phyloP scores from a whole-genome alignment of 1,139 yeast species.

The Suhomyces coccinellae region DNA sequence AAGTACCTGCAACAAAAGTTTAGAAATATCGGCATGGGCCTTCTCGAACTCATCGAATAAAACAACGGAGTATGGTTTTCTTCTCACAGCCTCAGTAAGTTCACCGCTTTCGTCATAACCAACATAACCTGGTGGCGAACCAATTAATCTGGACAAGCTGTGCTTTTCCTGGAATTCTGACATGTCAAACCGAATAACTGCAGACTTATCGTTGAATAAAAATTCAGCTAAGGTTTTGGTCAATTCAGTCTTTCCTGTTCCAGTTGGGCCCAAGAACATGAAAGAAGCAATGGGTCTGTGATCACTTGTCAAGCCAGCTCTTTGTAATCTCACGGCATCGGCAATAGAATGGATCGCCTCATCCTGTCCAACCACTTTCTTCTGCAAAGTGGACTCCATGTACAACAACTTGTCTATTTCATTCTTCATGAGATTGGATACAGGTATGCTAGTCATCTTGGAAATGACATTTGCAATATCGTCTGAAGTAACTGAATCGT shows the following conservation, averaged over 20 bases:
- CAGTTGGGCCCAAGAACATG: constrained; percentile 96
- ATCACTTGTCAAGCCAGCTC: constrained; percentile 94
- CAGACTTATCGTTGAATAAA: constrained; percentile 80
- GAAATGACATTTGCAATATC: constrained; percentile 92
- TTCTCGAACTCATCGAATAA: constrained; percentile 95
- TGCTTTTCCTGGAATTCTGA: constrained; percentile 96
- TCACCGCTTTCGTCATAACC: constrained; percentile 97
- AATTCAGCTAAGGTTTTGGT: constrained; percentile 92
- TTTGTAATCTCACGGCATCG: constrained; percentile 91
- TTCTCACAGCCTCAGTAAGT: constrained; percentile 89
- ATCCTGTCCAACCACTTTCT: constrained; percentile 90
- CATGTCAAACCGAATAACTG: constrained; percentile 93
- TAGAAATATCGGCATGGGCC: constrained; percentile 92
- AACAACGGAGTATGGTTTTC: constrained; percentile 92
- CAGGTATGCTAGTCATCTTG: constrained; percentile 95
- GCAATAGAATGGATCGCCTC: constrained; percentile 88
- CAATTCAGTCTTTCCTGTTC: constrained; percentile 95
- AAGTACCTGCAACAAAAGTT: constrained; percentile 82
- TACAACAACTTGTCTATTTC: constrained; percentile 86
- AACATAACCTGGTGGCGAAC: constrained; percentile 98
- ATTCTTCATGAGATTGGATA: constrained; percentile 87
- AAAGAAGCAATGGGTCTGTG: constrained; percentile 95
- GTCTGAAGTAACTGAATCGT: constrained; percentile 91
- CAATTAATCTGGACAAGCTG: constrained; percentile 83
- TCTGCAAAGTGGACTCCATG: constrained; percentile 79